phyloP scores from a whole-genome alignment of 2,329 filamentous ascomycete genomes.

The Neopestalotiopsis sp. region DNA sequence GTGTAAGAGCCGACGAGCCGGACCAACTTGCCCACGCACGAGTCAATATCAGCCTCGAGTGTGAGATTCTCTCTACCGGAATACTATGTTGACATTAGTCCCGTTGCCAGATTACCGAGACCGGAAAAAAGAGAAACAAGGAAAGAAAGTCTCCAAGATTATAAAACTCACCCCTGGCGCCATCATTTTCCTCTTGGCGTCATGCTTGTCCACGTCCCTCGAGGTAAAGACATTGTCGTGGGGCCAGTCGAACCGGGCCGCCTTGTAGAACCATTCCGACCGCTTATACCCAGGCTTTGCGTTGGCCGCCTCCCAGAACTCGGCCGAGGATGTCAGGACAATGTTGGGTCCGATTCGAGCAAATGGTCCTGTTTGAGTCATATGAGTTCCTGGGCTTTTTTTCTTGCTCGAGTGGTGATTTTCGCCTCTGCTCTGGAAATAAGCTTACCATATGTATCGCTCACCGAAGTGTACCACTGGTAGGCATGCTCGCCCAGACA shows the following conservation, averaged over 20 bases:
- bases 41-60: slow-evolving; percentile 16
- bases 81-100: slow-evolving; percentile 33
- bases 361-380: not conserved
- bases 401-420: not conserved
- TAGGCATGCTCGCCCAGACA: not conserved
- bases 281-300: slow-evolving; percentile 11
- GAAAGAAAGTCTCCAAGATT: not conserved
- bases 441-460: not conserved
- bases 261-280: slow-evolving; percentile 30
- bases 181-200: slow-evolving; percentile 9
- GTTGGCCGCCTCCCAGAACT: slow-evolving; percentile 1
- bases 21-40: slow-evolving; percentile 26
- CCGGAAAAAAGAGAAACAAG: not conserved
- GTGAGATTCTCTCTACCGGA: slow-evolving; percentile 17
- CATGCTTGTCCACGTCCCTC: slow-evolving; percentile 15
- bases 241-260: slow-evolving; percentile 13
- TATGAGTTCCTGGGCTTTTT: too few species aligned
- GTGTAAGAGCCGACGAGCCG: slow-evolving; percentile 38
- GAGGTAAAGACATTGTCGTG: slow-evolving; percentile 12
- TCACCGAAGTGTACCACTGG: not conserved
- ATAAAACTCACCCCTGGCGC: slow-evolving; percentile 1
- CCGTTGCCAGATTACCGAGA: too few species aligned
- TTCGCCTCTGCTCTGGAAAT: not conserved
- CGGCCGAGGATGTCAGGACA: slow-evolving; percentile 9
- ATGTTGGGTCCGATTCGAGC: slow-evolving; percentile 15